Evolutionary conservation across 768 basidiomycete genomes (phyloP), one percentile per base, ranked within the genome.

Genomic region (Melanogaster broomeanus): DNA sequence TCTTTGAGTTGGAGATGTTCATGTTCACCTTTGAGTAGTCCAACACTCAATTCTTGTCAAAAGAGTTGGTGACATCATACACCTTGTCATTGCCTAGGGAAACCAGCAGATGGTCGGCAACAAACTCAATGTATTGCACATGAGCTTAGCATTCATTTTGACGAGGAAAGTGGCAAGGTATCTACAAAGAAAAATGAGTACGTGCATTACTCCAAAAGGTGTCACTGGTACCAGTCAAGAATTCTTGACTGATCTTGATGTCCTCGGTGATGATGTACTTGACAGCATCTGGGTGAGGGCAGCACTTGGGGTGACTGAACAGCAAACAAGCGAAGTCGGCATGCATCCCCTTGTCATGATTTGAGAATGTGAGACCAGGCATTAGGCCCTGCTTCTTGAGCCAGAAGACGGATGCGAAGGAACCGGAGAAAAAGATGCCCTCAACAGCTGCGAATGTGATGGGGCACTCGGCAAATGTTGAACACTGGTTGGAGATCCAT

Each of bases 341-440:
- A 72, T 98, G 94, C 74, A 97, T 84, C 48, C 90, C 94, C 71
- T 96, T 93, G 62, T 97, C 94, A 22, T 93, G 83, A 50, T 96
- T 96, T 16, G 93, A 93, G 70, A 94, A 95, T 1, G 93, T 91
- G 30, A 97, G 75, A 19, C 94, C 93, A 12, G 94, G 92, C 92
- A 96, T 92, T 41, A 98, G 81, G 12, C 94, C 94, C n/a, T 93
- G 83, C 71, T 96, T 96, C 82, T 95, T 96, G 56, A 98, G 67
- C 94, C 93, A 97, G 69, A 95, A 96, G 61, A 97, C 95, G 44
- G 89, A 73, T n/a, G n/a, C n/a, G n/a, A n/a, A n/a, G n/a, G n/a
- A n/a, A n/a, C n/a, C n/a, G n/a, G n/a, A n/a, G n/a, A 98, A 97
- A 77, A 97, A 97, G 57, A 96, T 89, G 37, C 93, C 94, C 68